Conservation (phyloP, 495 filamentous ascomycete species). For the Glarea lozoyensis region DNA sequence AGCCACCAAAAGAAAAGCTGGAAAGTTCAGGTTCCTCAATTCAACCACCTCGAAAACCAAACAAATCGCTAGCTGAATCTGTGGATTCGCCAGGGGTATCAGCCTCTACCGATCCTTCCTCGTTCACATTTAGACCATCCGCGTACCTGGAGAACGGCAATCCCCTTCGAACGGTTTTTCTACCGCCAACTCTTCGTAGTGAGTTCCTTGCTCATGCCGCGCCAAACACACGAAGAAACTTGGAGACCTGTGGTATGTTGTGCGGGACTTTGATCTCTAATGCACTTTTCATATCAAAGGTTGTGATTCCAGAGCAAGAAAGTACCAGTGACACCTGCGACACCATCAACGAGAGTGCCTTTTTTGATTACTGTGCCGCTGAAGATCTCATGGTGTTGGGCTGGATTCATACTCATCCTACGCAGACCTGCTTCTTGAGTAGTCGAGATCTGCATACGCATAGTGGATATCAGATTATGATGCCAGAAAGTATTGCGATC, state of each 20-base stretch:
- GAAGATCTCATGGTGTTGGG: slow-evolving; percentile 85
- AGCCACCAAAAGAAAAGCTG: slow-evolving; percentile 34
- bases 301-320: slow-evolving; percentile 86
- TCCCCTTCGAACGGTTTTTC: slow-evolving; percentile 77
- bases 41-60: slow-evolving; percentile 12
- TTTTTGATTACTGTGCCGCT: slow-evolving; percentile 79
- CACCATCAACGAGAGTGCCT: slow-evolving; percentile 70
- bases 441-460: slow-evolving; percentile 90
- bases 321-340: slow-evolving; percentile 90
- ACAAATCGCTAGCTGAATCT: slow-evolving; percentile 18
- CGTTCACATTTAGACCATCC: slow-evolving; percentile 72
- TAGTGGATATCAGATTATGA: slow-evolving; percentile 84
- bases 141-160: slow-evolving; percentile 83
- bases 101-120: neutral
- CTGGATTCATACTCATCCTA: slow-evolving; percentile 98
- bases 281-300: slow-evolving; percentile 77
- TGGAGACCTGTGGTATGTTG: slow-evolving; percentile 92
- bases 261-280: slow-evolving; percentile 88
- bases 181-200: slow-evolving; percentile 64
- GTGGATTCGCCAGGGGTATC: slow-evolving; percentile 15
- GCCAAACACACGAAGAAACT: slow-evolving; percentile 66
- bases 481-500: slow-evolving; percentile 92
- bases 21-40: neutral
- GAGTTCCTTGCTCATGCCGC: slow-evolving; percentile 63
- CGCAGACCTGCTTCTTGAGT: slow-evolving; percentile 97